Conservation (phyloP, 1,284 basidiomycete genomes). For the Porodaedalea pini region DNA sequence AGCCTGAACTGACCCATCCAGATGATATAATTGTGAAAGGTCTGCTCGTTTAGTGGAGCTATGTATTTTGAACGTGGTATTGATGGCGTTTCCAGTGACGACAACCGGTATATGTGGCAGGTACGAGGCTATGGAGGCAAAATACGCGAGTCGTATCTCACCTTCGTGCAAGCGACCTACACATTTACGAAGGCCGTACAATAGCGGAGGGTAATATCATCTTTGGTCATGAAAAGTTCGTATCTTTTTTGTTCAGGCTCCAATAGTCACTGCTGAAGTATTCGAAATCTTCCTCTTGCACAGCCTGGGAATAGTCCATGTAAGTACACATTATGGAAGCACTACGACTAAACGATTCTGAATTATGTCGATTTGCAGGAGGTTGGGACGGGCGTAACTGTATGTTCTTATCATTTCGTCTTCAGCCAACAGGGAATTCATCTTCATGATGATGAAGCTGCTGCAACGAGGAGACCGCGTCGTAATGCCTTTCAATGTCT, state of each 20-base stretch:
- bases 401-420: conserved; percentile 23
- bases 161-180: conserved; percentile 39
- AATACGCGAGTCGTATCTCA: neutral
- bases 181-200: conserved; percentile 56
- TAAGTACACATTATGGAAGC: conserved; percentile 22
- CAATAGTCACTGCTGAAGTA: neutral
- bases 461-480: conserved; percentile 50
- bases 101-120: conserved; percentile 51
- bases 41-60: conserved; percentile 20
- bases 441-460: conserved; percentile 28
- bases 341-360: neutral
- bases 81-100: conserved; percentile 36
- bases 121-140: conserved; percentile 25
- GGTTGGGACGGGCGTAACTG: conserved; percentile 41
- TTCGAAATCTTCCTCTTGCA: neutral
- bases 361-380: conserved; percentile 30
- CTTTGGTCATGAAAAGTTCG: conserved; percentile 52
- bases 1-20: conserved; percentile 45
- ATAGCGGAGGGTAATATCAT: conserved; percentile 46
- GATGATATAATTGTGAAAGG: conserved; percentile 50
- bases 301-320: conserved; percentile 49
- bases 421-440: neutral
- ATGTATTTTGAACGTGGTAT: neutral
- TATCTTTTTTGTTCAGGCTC: neutral
- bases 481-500: conserved; percentile 56